A percentile compares a stretch with the other conserved stretches of the same genome.
phyloP scores from a whole-genome alignment of 1,139 yeast species.

The Candida freyschussii region DNA sequence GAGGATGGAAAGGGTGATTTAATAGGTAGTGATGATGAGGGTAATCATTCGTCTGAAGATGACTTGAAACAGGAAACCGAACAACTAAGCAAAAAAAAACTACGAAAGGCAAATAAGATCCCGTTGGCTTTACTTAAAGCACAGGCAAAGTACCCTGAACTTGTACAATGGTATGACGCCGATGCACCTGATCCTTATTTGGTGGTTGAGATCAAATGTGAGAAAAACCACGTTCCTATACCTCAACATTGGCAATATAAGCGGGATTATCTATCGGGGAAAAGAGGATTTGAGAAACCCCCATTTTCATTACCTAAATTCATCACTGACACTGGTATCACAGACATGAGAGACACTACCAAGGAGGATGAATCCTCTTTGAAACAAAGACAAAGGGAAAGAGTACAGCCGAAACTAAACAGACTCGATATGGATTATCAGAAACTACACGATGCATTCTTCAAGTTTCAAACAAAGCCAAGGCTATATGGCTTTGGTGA shows the following conservation, averaged over 20 bases:
- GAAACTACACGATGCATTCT: constrained; percentile 81
- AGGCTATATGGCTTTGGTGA: constrained; percentile 67
- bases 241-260: constrained; percentile 85
- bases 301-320: constrained; percentile 77
- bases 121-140: constrained; percentile 69
- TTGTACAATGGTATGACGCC: constrained; percentile 83
- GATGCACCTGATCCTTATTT: constrained; percentile 79
- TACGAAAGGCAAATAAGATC: constrained; percentile 48
- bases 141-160: constrained; percentile 54
- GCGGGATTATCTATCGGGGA: constrained; percentile 69
- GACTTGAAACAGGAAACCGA: constrained; percentile 4
- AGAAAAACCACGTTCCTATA: constrained; percentile 66
- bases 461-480: constrained; percentile 75
- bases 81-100: constrained; percentile 38
- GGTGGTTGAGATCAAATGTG: constrained; percentile 59
- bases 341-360: constrained; percentile 70
- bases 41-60: neutral
- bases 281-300: constrained; percentile 64
- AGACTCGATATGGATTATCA: constrained; percentile 81
- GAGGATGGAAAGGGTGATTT: constrained; percentile 31
- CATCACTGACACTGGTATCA: constrained; percentile 80
- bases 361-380: constrained; percentile 49
- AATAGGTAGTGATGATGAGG: constrained; percentile 20
- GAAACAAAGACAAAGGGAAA: constrained; percentile 73
- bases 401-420: constrained; percentile 89